Evolutionary conservation across 805 yeast species (phyloP), one percentile per base, ranked within the genome.

Genomic region (Saccharomyces cerevisiae): DNA sequence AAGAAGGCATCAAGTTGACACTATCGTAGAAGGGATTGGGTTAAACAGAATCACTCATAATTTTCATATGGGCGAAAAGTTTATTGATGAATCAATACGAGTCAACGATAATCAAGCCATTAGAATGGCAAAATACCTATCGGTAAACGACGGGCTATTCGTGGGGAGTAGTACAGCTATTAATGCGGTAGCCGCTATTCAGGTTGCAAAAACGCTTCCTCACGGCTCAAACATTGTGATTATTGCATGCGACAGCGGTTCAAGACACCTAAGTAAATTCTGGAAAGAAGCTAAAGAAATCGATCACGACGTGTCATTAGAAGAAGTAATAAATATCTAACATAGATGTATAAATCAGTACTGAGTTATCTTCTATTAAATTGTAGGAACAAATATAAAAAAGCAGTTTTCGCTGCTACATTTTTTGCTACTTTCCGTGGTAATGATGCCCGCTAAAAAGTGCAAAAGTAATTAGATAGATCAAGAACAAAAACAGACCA

Each of bases 1-100:
- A 61, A 78, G 97, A 65, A 75, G 99, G 61, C 98, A 94, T 69
- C 99, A 92, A 70, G 98, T 92, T 1, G 99, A 92, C 69, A 94
- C 98, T 0, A 65, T 91, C 1, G 84, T 92, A 2, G 99, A 92
- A 70, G 99, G 99, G 0, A 86, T 92, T 29, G 99, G 99, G 0
- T 72, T 92, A 55, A 94, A 89, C 62, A 75, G 99, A 58, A 73
- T 94, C 27, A 92, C 99, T 0, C 79, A 80, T 63, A 92, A 92
- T 68, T 88, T 92, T 68, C 71, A 76, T 48, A 79, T 77, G 50
- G 98, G 89, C 1, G 89, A 87, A 61, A 65, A 69, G 1, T 77
- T 69, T 55, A 83, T 92, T 13, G 96, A 89, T 65, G 91, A 84
- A 57, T 84, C 97, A 0, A 76, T 88, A 21, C 75, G 90, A 55